A percentile compares a stretch with the other conserved stretches of the same genome.
These are phyloP conservation scores for Panicum miliaceum DNA, from an alignment of 176 grass and related monocot genomes.

Conservation along the genomic window DNA sequence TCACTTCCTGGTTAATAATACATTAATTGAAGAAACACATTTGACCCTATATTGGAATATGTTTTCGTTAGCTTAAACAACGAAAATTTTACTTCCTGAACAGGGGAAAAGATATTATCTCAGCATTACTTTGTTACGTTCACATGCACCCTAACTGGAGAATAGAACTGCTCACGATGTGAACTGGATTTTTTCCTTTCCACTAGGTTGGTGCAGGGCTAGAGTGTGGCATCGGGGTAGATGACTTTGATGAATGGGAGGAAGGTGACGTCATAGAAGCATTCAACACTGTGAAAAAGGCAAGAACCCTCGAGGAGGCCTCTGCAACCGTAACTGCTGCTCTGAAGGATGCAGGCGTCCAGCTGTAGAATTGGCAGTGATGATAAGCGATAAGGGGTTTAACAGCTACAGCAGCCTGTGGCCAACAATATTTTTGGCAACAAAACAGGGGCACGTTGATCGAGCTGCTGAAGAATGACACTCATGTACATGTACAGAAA, in stretches of 20 bases:
- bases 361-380: slow-evolving; percentile 44
- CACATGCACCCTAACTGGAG: neutral
- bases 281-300: slow-evolving; percentile 83
- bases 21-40: neutral
- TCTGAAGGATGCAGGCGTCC: slow-evolving; percentile 73
- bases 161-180: slow-evolving; percentile 13
- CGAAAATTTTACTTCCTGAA: neutral
- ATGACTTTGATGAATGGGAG: slow-evolving; percentile 83
- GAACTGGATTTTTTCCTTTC: slow-evolving; percentile 23
- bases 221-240: slow-evolving; percentile 87
- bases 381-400: neutral
- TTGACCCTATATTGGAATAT: neutral
- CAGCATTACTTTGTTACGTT: slow-evolving; percentile 26
- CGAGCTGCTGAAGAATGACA: slow-evolving; percentile 35
- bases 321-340: slow-evolving; percentile 77
- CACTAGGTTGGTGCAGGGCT: slow-evolving; percentile 71
- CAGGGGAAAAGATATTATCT: neutral
- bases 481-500: slow-evolving; percentile 15
- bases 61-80: neutral
- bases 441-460: slow-evolving; percentile 13
- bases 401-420: slow-evolving; percentile 38
- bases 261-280: slow-evolving; percentile 76
- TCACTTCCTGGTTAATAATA: slow-evolving; percentile 6
- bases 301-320: slow-evolving; percentile 90
- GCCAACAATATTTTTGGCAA: slow-evolving; percentile 37